These are phyloP conservation scores for Fagus crenata DNA, from an alignment of 306 rosid species.

Conservation along the genomic window DNA sequence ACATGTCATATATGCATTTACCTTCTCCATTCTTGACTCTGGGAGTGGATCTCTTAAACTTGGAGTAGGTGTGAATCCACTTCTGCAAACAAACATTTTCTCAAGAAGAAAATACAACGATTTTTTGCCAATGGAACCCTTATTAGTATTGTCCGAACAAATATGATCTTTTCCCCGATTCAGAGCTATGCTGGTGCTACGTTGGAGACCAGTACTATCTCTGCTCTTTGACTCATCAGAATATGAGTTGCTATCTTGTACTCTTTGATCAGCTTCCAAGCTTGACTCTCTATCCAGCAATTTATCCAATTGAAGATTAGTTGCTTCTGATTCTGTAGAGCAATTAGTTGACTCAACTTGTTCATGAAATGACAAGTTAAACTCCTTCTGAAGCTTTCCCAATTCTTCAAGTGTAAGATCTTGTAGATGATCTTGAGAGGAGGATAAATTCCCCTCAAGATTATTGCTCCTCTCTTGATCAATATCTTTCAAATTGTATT, in stretches of 20 bases:
- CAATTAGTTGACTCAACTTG: conserved; percentile 30
- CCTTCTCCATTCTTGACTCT: conserved; percentile 71
- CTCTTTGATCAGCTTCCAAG: conserved; percentile 26
- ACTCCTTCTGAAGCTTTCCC: conserved; percentile 39
- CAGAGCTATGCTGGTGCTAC: conserved; percentile 17
- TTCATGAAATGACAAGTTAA: conserved; percentile 34
- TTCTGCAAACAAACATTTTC: conserved; percentile 59
- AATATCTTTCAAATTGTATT: conserved; percentile 34
- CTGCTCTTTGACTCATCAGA: conserved; percentile 27
- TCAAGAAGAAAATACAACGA: conserved; percentile 64
- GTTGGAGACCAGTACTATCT: conserved; percentile 9
- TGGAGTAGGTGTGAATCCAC: conserved; percentile 44
- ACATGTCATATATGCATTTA: not conserved
- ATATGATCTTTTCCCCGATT: conserved; percentile 41
- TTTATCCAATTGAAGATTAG: conserved; percentile 21
- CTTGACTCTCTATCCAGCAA: conserved; percentile 33
- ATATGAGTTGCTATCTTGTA: conserved; percentile 7
- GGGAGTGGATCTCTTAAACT: conserved; percentile 47
- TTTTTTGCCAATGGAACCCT: conserved; percentile 47
- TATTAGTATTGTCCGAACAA: conserved; percentile 40
- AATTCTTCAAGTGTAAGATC: conserved; percentile 42
- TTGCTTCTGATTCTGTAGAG: conserved; percentile 31
- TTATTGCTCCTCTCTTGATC: conserved; percentile 17
- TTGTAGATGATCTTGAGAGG: conserved; percentile 36
- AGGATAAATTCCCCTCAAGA: conserved; percentile 37